These are phyloP conservation scores for Ceratobasidium theobromae DNA, from an alignment of 1,284 basidiomycete species.

Conservation along the genomic window DNA sequence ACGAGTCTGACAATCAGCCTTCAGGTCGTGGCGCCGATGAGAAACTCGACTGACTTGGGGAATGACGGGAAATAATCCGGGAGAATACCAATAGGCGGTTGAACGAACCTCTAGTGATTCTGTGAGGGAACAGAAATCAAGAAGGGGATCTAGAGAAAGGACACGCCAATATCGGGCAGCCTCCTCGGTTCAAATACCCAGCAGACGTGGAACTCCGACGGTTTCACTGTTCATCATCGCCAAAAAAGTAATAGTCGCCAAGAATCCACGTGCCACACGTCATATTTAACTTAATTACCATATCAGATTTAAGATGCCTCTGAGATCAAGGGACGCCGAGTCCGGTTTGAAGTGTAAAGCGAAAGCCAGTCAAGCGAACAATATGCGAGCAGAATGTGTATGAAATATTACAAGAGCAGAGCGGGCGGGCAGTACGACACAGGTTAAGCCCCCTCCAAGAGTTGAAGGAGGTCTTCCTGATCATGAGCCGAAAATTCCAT, in stretches of 20 bases:
- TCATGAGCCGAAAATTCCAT: slow-evolving; percentile 1
- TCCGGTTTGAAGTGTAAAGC: too few species aligned
- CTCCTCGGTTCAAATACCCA: neutral
- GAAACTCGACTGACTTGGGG: too few species aligned
- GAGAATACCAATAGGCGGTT: too few species aligned
- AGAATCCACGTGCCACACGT: slow-evolving; percentile 18
- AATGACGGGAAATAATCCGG: neutral
- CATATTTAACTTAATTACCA: neutral
- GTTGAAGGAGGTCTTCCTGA: slow-evolving; percentile 14
- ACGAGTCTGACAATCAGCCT: neutral
- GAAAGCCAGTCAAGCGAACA: too few species aligned
- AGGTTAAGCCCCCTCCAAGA: slow-evolving; percentile 1
- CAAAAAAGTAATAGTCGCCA: slow-evolving; percentile 10
- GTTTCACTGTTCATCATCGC: neutral
- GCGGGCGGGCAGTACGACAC: too few species aligned
- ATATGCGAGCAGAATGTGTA: too few species aligned
- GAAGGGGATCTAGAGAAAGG: neutral
- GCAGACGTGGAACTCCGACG: neutral
- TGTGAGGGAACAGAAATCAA: neutral
- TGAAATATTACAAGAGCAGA: too few species aligned
- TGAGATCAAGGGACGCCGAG: neutral
- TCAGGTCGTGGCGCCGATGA: neutral
- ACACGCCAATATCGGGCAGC: neutral
- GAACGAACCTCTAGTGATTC: too few species aligned
- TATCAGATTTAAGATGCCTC: slow-evolving; percentile 9